Base-by-base conservation (phyloP, 83 land plant genomes). In the Thuja plicata region DNA sequence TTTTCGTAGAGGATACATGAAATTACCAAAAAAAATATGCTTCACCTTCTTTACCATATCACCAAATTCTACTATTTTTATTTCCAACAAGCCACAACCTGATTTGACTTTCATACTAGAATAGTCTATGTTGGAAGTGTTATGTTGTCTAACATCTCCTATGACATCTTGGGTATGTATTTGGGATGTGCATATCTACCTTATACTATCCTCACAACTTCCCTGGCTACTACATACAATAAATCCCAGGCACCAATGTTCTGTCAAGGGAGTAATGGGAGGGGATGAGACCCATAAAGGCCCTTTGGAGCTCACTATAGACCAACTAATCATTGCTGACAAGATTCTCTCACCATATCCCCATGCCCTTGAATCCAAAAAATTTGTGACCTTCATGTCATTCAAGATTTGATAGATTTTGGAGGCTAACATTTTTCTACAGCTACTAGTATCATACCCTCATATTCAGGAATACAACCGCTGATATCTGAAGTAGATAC, bases 201-300 rank as follows among this genome's bases (percentile, higher is more conserved):
- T n/a, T n/a, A n/a, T n/a, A n/a, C 89, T 79, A 94, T 55, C 86
- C 92, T 90, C 10, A 90, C 91, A 2, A 95, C 93, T 87, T 95
- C 91, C 5, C 92, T 95, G 2, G 97, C 94, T 16, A 94, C 97
- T 15, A 92, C 94, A 52, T 92, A 92, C 5, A 95, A 91, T 54
- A 94, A 73, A 88, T 92, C 93, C 94, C 94, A 91, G 15, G 91
- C 91, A 52, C 88, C 92, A 0, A 80, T 80, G 2, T 41, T 32
- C 57, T 38, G 87, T 87, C 88, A 90, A 30, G 50, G 91, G 60
- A 62, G 89, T 89, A 5, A 89, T 35, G 1, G 91, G 90, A 6
- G 91, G 90, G 16, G 90, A 90, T 24, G 91, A 90, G 0, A 90
- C 90, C 89, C 88, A 88, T 19, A 90, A 90, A 27, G 91, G 89